Evolutionary conservation across 2,329 filamentous ascomycete genomes (phyloP).

Genomic region (Botryosphaeria dothidea): DNA sequence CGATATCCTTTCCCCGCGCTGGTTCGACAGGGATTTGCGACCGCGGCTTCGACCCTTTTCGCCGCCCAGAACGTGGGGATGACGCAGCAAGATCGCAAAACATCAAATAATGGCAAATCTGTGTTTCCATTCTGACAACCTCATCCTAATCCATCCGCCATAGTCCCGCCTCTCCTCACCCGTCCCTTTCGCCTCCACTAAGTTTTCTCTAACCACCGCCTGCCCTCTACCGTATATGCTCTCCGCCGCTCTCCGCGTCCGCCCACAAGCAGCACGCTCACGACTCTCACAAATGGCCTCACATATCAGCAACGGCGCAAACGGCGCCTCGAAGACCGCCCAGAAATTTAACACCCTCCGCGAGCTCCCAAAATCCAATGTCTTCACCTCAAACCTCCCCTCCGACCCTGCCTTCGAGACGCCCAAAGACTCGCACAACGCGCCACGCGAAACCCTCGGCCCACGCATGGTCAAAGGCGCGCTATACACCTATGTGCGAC

Average conservation of each 20-base stretch:
- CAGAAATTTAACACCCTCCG: constrained; percentile 37
- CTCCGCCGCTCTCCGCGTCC: constrained; percentile 20
- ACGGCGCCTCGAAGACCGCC: constrained; percentile 16
- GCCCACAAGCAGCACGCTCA: constrained; percentile 20
- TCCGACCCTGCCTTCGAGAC: constrained; percentile 78
- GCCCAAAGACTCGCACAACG: constrained; percentile 76
- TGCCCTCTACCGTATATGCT: constrained; percentile 24
- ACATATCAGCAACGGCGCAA: constrained; percentile 35
- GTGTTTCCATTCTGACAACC: neutral
- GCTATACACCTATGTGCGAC: constrained; percentile 87
- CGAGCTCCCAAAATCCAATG: constrained; percentile 64
- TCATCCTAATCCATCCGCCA: neutral
- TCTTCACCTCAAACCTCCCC: constrained; percentile 68
- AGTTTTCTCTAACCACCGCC: neutral
- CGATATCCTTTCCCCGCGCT: constrained; percentile 3
- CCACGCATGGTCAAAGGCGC: constrained; percentile 85
- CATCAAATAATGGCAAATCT: neutral
- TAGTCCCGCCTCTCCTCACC: neutral
- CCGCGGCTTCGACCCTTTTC: neutral
- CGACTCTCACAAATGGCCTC: constrained; percentile 48
- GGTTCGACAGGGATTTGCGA: neutral
- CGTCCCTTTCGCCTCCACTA: neutral
- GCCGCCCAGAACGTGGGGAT: constrained; percentile 9
- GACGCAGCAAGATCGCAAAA: constrained; percentile 7
- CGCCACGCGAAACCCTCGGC: constrained; percentile 72